Percentiles rank a stretch among this genome's conserved stretches.
Evolutionary conservation across 1,284 basidiomycete species (phyloP).

Genomic region (Moesziomyces aphidis): DNA sequence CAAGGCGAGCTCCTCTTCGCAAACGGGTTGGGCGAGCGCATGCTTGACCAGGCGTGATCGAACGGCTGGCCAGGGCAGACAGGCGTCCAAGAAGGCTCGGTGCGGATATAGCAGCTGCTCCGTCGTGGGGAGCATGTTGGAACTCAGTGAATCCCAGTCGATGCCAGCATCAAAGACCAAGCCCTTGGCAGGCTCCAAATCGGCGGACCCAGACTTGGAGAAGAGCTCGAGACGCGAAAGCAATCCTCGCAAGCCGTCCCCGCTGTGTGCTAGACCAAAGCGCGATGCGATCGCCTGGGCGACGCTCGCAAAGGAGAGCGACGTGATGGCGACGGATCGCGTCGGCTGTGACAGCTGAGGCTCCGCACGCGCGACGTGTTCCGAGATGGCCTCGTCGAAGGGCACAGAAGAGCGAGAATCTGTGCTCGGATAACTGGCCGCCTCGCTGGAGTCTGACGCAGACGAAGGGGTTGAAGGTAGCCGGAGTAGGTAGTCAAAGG

Average conservation of each 20-base stretch:
- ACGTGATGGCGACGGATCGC: conserved; percentile 11
- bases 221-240: conserved; percentile 30
- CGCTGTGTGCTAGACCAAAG: conserved; percentile 9
- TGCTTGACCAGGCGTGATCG: conserved; percentile 47
- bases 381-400: conserved; percentile 14
- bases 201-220: not conserved
- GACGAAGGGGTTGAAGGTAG: conserved; percentile 6
- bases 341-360: not conserved
- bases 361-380: not conserved
- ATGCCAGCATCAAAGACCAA: conserved; percentile 34
- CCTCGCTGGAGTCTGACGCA: conserved; percentile 7
- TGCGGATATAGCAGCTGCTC: conserved; percentile 44
- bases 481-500: conserved; percentile 23
- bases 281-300: conserved; percentile 13
- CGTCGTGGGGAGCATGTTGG: conserved; percentile 36
- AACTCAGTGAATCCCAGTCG: conserved; percentile 23
- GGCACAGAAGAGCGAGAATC: not conserved
- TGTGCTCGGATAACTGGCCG: not conserved
- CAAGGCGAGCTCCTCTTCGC: conserved; percentile 45
- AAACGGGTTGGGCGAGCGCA: conserved; percentile 17
- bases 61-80: conserved; percentile 46
- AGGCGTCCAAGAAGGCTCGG: conserved; percentile 41
- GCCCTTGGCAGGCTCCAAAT: conserved; percentile 14
- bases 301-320: conserved; percentile 20
- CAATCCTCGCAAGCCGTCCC: conserved; percentile 5